Percentiles rank a stretch among this genome's conserved stretches.
phyloP scores from a whole-genome alignment of 2,329 filamentous ascomycete species.

The Helotiales sp. region DNA sequence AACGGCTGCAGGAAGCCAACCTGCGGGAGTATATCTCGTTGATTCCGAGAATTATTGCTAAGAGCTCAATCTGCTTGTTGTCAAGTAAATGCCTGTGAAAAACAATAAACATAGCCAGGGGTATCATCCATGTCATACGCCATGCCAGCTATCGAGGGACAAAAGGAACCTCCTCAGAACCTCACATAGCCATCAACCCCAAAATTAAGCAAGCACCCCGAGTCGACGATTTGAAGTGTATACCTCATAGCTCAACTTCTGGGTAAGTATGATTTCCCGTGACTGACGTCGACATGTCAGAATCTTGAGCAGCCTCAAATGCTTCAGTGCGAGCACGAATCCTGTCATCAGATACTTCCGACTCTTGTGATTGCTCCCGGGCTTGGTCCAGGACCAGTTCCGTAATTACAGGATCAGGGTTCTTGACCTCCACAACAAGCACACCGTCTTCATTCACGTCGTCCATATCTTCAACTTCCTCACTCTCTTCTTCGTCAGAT shows the following conservation, averaged over 20 bases:
- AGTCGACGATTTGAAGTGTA: neutral
- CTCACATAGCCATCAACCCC: neutral
- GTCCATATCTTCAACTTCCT: conserved; percentile 12
- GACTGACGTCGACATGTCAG: conserved; percentile 42
- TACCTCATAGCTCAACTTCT: conserved; percentile 41
- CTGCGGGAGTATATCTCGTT: conserved; percentile 2
- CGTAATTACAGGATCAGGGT: conserved; percentile 18
- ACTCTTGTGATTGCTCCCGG: conserved; percentile 20
- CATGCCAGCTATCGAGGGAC: neutral
- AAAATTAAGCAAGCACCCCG: neutral
- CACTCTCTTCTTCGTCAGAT: conserved; percentile 15
- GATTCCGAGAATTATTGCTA: neutral
- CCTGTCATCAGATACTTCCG: conserved; percentile 19
- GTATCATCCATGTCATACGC: neutral
- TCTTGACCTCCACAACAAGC: conserved; percentile 16
- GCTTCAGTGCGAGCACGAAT: conserved; percentile 29
- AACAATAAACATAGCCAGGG: conserved; percentile 3
- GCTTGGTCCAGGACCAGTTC: conserved; percentile 25
- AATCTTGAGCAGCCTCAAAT: conserved; percentile 40
- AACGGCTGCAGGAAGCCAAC: neutral
- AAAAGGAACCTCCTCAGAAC: conserved; percentile 13
- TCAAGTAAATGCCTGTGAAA: neutral
- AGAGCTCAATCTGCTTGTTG: neutral
- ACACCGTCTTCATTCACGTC: conserved; percentile 15
- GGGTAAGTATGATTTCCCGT: conserved; percentile 42